phyloP scores from a whole-genome alignment of 192 early-diverging fungal genomes.

The Linderina pennispora region DNA sequence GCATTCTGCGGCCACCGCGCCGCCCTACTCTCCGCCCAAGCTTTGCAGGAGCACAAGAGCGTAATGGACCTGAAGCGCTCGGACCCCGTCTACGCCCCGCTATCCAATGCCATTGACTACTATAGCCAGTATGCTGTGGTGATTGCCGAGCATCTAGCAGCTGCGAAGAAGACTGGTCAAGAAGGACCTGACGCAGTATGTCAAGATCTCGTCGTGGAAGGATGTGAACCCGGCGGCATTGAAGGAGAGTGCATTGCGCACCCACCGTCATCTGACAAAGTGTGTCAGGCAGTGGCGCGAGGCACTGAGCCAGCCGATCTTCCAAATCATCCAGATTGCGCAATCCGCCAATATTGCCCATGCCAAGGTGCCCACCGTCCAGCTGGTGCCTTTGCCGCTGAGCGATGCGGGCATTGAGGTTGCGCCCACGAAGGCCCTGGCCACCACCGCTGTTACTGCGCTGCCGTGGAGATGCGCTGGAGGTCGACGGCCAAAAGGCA shows the following conservation, averaged over 20 bases:
- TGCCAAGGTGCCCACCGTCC: slow-evolving; percentile 13
- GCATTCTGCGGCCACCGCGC: slow-evolving; percentile 48
- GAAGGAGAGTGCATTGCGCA: slow-evolving; percentile 80
- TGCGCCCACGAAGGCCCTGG: not conserved
- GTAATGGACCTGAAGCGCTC: slow-evolving; percentile 1
- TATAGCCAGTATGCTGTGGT: slow-evolving; percentile 68
- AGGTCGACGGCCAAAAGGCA: slow-evolving; percentile 1
- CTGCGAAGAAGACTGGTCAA: slow-evolving; percentile 65
- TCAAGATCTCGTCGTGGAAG: slow-evolving; percentile 95
- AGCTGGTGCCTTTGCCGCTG: slow-evolving; percentile 18
- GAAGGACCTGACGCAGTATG: slow-evolving; percentile 87
- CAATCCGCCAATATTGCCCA: slow-evolving; percentile 16
- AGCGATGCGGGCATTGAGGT: slow-evolving; percentile 15
- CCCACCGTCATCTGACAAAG: slow-evolving; percentile 87
- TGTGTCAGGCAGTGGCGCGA: slow-evolving; percentile 82
- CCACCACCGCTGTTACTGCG: not conserved
- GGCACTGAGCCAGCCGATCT: slow-evolving; percentile 68
- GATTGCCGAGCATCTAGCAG: slow-evolving; percentile 53
- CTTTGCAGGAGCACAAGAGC: not conserved
- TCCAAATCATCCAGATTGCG: slow-evolving; percentile 37
- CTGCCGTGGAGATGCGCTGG: not conserved
- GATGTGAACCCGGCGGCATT: slow-evolving; percentile 93
- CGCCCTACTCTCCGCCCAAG: slow-evolving; percentile 2
- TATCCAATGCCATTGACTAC: slow-evolving; percentile 68
- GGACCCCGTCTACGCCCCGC: slow-evolving; percentile 26